phyloP scores from a whole-genome alignment of 2,329 filamentous ascomycete genomes.

The Fusarium cicatricum region DNA sequence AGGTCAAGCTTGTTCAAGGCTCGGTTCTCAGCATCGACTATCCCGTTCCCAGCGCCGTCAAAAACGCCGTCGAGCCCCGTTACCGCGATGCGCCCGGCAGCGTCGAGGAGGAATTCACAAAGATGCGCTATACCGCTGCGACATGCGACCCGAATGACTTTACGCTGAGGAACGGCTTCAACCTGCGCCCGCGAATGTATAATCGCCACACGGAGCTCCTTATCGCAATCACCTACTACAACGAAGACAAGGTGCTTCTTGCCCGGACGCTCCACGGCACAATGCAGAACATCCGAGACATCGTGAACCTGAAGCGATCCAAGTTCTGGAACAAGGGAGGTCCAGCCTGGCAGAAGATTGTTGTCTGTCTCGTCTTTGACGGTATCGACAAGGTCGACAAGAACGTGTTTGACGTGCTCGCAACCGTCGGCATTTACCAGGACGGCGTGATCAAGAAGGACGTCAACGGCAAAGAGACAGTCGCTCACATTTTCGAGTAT shows the following conservation, averaged over 20 bases:
- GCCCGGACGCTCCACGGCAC: slow-evolving; percentile 36
- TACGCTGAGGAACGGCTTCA: slow-evolving; percentile 37
- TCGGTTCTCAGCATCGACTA: slow-evolving; percentile 41
- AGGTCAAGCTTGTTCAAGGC: slow-evolving; percentile 39
- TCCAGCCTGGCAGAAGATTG: slow-evolving; percentile 39
- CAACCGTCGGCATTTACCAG: slow-evolving; percentile 38
- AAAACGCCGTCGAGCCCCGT: slow-evolving; percentile 35
- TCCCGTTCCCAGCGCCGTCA: slow-evolving; percentile 39
- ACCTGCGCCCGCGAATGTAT: slow-evolving; percentile 39
- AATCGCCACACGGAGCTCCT: slow-evolving; percentile 39
- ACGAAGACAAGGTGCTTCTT: slow-evolving; percentile 40
- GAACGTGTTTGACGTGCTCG: slow-evolving; percentile 39
- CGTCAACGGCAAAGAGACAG: slow-evolving; percentile 39
- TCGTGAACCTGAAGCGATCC: slow-evolving; percentile 38
- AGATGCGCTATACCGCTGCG: slow-evolving; percentile 40
- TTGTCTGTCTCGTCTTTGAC: slow-evolving; percentile 39
- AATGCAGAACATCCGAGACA: slow-evolving; percentile 39
- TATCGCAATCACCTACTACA: slow-evolving; percentile 41
- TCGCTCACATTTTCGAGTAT: slow-evolving; percentile 40
- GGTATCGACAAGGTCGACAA: slow-evolving; percentile 40
- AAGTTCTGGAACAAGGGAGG: slow-evolving; percentile 41
- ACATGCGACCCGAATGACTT: slow-evolving; percentile 40
- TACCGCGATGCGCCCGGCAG: slow-evolving; percentile 32
- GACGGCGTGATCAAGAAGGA: slow-evolving; percentile 40
- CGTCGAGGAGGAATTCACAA: slow-evolving; percentile 36